phyloP scores from a whole-genome alignment of 805 yeast genomes.

The Saccharomyces eubayanus region DNA sequence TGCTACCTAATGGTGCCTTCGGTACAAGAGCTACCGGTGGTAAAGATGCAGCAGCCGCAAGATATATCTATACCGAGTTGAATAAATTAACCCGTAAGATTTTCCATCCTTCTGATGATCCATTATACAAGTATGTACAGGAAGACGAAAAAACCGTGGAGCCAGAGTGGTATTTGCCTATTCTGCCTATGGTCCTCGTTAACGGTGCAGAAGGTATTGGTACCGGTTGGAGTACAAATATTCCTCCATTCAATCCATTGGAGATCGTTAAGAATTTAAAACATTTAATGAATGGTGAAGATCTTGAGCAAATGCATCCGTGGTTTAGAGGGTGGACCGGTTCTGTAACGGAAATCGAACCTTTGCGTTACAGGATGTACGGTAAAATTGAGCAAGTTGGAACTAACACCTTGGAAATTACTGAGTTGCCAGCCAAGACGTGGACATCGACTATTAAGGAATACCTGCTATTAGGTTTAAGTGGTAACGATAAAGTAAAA shows the following conservation, averaged over 20 bases:
- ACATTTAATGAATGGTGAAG: slow-evolving; percentile 65
- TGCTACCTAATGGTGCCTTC: slow-evolving; percentile 89
- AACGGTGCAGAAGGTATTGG: slow-evolving; percentile 98
- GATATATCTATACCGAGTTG: slow-evolving; percentile 88
- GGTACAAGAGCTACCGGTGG: slow-evolving; percentile 97
- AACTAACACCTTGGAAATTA: slow-evolving; percentile 72
- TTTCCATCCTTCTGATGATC: slow-evolving; percentile 73
- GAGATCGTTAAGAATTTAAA: slow-evolving; percentile 73
- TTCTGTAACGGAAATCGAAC: slow-evolving; percentile 49
- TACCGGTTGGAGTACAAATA: slow-evolving; percentile 94
- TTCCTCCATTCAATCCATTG: slow-evolving; percentile 82
- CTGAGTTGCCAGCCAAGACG: slow-evolving; percentile 84
- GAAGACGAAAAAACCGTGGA: slow-evolving; percentile 93
- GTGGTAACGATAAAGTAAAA: slow-evolving; percentile 62
- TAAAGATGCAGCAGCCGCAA: slow-evolving; percentile 96
- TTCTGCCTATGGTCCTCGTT: slow-evolving; percentile 89
- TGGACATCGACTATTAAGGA: slow-evolving; percentile 94
- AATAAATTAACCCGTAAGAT: slow-evolving; percentile 65
- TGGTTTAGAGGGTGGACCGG: slow-evolving; percentile 98
- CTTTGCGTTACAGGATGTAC: slow-evolving; percentile 64
- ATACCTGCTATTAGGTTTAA: slow-evolving; percentile 60
- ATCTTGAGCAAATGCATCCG: slow-evolving; percentile 65
- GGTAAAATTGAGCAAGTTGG: slow-evolving; percentile 81
- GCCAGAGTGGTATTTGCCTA: slow-evolving; percentile 91
- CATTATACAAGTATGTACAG: slow-evolving; percentile 67